Evolutionary conservation across 106 monocot genomes (phyloP), one percentile per base, ranked within the genome.

Genomic region (Acorus calamus): DNA sequence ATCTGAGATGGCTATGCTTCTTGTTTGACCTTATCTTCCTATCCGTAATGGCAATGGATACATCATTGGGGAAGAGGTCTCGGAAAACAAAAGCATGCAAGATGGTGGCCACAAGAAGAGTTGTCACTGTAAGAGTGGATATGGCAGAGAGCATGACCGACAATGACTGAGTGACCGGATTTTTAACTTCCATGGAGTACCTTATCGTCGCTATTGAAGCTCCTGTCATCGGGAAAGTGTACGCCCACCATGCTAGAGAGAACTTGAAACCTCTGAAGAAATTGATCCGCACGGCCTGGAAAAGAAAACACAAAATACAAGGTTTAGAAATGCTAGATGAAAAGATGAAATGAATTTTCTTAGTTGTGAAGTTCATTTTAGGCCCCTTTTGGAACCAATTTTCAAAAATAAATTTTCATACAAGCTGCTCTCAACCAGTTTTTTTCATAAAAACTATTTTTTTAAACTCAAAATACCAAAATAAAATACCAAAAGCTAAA

Each of bases 181-280:
- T 71, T 14, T 47, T 67, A 3, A 71, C 71, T 55, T 71, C 66
- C 7, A 11, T 62, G 4, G 77, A 13, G 53, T 77, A 77, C 7
- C 60, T 53, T 13, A 77, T 71, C 3, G 77, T 77, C 3, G 77
- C 82, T 11, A 86, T 76, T 7, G 86, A 49, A 13, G 82, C 82
- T 2, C 82, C 73, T 0, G 86, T 74, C 82, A 74, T 86, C 8
- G 86, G 82, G 46, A 86, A 79, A 5, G 81, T 82, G 54, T 86
- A 86, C 9, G 86, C 86, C 86, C 86, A 86, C 86, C 86, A 82
- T 12, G 82, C 73, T 6, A 86, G 53, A 2, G 86, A 86, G 69
- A 82, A 84, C 59, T 77, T 84, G 84, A 89, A 89, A 43, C 94
- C 93, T 5, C 86, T 52, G 53, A 94, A 94, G 59, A 94, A 86